phyloP scores from a whole-genome alignment of 495 filamentous ascomycete genomes.

The Aspergillus biplanus region DNA sequence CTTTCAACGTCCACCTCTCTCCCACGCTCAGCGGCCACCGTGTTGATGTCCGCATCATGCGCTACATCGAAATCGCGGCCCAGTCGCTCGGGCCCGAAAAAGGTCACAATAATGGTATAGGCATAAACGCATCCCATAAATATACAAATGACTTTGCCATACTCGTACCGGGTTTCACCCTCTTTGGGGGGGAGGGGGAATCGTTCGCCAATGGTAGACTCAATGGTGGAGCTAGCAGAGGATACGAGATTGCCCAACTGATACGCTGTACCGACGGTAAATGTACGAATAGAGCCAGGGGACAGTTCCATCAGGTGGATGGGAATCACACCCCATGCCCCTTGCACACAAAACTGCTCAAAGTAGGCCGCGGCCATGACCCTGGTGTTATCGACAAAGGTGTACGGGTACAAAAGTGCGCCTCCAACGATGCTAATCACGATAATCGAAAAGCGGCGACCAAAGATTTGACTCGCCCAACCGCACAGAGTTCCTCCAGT shows the following conservation, averaged over 20 bases:
- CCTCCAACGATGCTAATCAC: constrained; percentile 76
- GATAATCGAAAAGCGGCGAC: constrained; percentile 80
- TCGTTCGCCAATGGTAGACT: constrained; percentile 77
- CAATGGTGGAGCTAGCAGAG: constrained; percentile 80
- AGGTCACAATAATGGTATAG: constrained; percentile 74
- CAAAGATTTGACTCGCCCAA: constrained; percentile 80
- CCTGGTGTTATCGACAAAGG: constrained; percentile 59
- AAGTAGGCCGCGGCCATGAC: constrained; percentile 89
- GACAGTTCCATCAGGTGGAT: constrained; percentile 89
- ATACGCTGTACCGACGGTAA: constrained; percentile 81
- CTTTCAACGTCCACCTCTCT: constrained; percentile 8
- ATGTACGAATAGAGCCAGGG: constrained; percentile 79
- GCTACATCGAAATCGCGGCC: constrained; percentile 66
- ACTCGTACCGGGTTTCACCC: constrained; percentile 64
- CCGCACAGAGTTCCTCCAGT: constrained; percentile 76
- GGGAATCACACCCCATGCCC: constrained; percentile 82
- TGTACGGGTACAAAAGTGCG: constrained; percentile 81
- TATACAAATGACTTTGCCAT: constrained; percentile 89
- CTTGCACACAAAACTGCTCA: constrained; percentile 88
- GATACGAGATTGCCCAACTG: constrained; percentile 86
- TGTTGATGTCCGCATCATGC: constrained; percentile 66
- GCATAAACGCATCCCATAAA: constrained; percentile 92
- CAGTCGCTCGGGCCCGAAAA: constrained; percentile 78
- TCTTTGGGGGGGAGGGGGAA: constrained; percentile 70
- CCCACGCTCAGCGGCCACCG: constrained; percentile 37